phyloP scores from a whole-genome alignment of 306 rosid genomes.

The Prunus mume region DNA sequence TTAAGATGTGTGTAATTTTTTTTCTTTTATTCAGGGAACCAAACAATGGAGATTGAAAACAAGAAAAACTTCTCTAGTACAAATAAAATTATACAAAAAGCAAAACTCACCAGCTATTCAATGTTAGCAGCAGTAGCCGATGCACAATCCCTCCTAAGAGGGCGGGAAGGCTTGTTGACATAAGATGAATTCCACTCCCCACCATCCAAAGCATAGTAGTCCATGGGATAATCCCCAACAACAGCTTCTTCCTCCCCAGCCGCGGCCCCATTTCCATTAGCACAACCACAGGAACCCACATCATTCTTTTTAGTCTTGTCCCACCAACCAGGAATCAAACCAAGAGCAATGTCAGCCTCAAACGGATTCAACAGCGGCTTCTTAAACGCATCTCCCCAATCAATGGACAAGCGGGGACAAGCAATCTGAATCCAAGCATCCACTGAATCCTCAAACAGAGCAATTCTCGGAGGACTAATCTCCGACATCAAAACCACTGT shows the following conservation, averaged over 20 bases:
- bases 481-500: conserved; percentile 86
- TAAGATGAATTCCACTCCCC: conserved; percentile 95
- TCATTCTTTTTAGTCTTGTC: conserved; percentile 39
- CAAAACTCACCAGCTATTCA: conserved; percentile 2
- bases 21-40: not conserved
- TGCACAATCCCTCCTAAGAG: conserved; percentile 32
- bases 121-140: conserved; percentile 1
- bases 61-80: not conserved
- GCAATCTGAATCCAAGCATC: conserved; percentile 99
- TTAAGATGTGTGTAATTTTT: not conserved
- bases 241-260: conserved; percentile 5
- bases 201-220: conserved; percentile 89
- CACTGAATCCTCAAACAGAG: conserved; percentile 70
- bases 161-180: conserved; percentile 50
- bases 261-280: conserved; percentile 11
- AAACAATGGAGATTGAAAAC: not conserved
- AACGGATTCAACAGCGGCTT: conserved; percentile 87
- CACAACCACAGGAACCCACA: conserved; percentile 36
- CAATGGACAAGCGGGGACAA: conserved; percentile 86
- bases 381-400: conserved; percentile 89
- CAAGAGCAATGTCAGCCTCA: conserved; percentile 84
- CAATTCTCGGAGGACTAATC: conserved; percentile 68
- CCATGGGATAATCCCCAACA: conserved; percentile 82
- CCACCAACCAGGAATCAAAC: conserved; percentile 95
- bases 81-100: not conserved